A percentile compares a stretch with the other conserved stretches of the same genome.
Conservation (phyloP, 257 asterid genomes). For the Salvia hispanica region DNA sequence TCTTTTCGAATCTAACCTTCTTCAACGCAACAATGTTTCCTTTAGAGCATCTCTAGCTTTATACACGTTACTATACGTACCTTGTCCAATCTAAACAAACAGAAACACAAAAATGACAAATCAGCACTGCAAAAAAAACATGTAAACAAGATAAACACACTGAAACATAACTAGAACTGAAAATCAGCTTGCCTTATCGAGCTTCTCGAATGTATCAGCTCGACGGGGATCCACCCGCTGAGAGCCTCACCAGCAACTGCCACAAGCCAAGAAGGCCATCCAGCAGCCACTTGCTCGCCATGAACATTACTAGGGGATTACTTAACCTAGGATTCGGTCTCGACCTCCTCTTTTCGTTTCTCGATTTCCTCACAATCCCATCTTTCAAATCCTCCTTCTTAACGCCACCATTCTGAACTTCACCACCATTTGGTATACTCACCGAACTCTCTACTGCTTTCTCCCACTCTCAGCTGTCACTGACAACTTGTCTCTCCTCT, state of each 20-base stretch:
- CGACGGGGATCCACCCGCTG: constrained; percentile 60
- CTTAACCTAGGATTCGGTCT: constrained; percentile 76
- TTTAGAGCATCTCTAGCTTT: constrained; percentile 43
- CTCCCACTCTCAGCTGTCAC: constrained; percentile 62
- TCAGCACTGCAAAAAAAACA: constrained; percentile 5
- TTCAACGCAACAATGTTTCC: constrained; percentile 48
- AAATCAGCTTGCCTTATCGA: constrained; percentile 50
- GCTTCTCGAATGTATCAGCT: constrained; percentile 55
- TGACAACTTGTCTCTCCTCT: constrained; percentile 45
- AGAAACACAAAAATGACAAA: background rate
- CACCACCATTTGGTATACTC: constrained; percentile 47
- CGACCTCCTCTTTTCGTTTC: constrained; percentile 69
- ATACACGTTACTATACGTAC: constrained; percentile 53
- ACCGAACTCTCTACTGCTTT: constrained; percentile 46
- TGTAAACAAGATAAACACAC: background rate
- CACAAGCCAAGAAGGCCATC: constrained; percentile 78
- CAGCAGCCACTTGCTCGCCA: constrained; percentile 66
- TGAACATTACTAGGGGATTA: constrained; percentile 65
- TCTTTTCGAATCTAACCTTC: constrained; percentile 54
- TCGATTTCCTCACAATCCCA: constrained; percentile 42
- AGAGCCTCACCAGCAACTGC: constrained; percentile 74
- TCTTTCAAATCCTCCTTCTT: constrained; percentile 56
- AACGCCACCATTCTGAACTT: constrained; percentile 55
- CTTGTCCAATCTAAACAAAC: constrained; percentile 49
- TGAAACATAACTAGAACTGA: background rate